Conservation (phyloP, 495 filamentous ascomycete species). For the Sporormia fimetaria region DNA sequence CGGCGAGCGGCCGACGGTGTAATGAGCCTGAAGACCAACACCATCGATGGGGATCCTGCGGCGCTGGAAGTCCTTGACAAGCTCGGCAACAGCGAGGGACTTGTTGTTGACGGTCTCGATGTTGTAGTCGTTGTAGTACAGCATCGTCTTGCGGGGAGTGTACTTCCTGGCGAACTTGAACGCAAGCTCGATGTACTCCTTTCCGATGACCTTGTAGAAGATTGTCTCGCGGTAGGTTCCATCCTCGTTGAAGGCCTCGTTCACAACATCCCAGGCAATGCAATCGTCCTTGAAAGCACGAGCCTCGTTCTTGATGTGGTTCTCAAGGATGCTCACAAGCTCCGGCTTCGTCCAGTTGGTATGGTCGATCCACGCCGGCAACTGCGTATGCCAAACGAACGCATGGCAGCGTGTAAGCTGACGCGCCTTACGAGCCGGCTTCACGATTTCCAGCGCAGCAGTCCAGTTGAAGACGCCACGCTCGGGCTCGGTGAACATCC, state of each 20-base stretch:
- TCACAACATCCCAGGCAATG: constrained; percentile 34
- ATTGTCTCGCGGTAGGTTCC: constrained; percentile 24
- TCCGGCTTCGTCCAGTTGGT: constrained; percentile 24
- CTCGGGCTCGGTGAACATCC: constrained; percentile 36
- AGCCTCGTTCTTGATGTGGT: constrained; percentile 30
- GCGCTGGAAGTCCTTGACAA: constrained; percentile 39
- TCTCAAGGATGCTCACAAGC: constrained; percentile 23
- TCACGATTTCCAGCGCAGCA: constrained; percentile 26
- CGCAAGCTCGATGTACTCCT: constrained; percentile 27
- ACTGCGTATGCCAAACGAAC: constrained; percentile 31
- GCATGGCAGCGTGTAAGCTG: constrained; percentile 32
- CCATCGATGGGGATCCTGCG: constrained; percentile 48
- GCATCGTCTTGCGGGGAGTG: constrained; percentile 37
- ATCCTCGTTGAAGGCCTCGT: constrained; percentile 32
- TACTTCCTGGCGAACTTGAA: constrained; percentile 32
- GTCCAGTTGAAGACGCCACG: constrained; percentile 32
- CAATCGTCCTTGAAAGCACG: constrained; percentile 27
- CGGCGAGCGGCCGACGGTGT: constrained; percentile 44
- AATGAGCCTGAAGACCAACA: constrained; percentile 48
- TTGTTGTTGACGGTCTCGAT: constrained; percentile 47
- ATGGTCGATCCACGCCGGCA: constrained; percentile 29
- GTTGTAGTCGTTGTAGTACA: constrained; percentile 65
- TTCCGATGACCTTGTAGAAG: constrained; percentile 28
- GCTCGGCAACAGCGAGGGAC: constrained; percentile 34
- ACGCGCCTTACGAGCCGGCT: constrained; percentile 12